These are phyloP conservation scores for Saccharomycodes ludwigii DNA, from an alignment of 805 yeast genomes.

Conservation along the genomic window DNA sequence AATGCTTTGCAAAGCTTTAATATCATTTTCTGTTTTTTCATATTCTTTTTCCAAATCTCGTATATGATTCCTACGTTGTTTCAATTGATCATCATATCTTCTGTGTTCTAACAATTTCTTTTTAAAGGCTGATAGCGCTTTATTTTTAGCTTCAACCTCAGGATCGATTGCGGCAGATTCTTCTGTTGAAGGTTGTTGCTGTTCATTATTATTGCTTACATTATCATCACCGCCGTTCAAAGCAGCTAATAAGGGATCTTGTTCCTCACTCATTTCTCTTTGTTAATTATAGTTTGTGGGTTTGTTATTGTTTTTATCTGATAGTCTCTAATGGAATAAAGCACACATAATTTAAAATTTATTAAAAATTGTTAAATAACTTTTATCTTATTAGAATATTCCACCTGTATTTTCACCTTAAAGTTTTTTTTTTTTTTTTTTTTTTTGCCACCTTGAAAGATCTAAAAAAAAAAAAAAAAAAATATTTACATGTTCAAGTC, in stretches of 20 bases:
- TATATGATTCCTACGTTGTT: conserved; percentile 70
- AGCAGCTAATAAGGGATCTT: conserved; percentile 69
- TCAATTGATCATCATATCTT: conserved; percentile 85
- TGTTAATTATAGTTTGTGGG: too few relatives aligned
- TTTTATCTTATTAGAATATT: too few relatives aligned
- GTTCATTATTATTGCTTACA: conserved; percentile 8
- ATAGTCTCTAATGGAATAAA: too few relatives aligned
- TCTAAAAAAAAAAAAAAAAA: neutral
- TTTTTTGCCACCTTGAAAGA: neutral
- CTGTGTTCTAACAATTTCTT: conserved; percentile 84
- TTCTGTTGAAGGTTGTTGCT: conserved; percentile 9
- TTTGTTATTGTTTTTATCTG: too few relatives aligned
- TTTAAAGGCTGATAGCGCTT: conserved; percentile 68
- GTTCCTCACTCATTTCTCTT: conserved; percentile 41
- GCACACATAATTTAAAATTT: too few relatives aligned
- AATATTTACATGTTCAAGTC: neutral
- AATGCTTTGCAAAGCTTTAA: conserved; percentile 91
- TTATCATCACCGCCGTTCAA: conserved; percentile 20
- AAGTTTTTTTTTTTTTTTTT: neutral
- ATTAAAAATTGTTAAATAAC: too few relatives aligned
- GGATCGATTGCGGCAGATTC: conserved; percentile 37
- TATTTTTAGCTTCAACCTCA: conserved; percentile 45
- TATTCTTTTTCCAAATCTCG: conserved; percentile 73
- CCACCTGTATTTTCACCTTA: too few relatives aligned
- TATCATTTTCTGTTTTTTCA: conserved; percentile 92